phyloP scores from a whole-genome alignment of 2,329 filamentous ascomycete genomes.

The Exophiala oligosperma region DNA sequence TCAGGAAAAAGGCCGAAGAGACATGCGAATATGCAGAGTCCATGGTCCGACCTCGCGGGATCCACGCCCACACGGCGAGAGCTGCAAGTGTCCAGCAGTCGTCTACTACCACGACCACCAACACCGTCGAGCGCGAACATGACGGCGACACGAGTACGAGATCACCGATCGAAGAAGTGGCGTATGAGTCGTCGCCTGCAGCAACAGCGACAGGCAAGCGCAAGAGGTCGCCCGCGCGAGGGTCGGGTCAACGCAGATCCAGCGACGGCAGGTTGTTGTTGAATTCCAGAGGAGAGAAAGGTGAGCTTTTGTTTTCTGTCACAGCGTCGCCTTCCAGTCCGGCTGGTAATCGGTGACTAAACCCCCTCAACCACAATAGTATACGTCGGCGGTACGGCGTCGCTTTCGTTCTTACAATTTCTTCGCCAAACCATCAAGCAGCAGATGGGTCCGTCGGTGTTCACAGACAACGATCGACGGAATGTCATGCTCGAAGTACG shows the following conservation, averaged over 20 bases:
- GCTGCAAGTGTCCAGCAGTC: neutral
- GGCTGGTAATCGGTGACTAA: neutral
- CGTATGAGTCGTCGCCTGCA: no score
- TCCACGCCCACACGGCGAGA: neutral
- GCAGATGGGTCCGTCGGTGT: constrained; percentile 56
- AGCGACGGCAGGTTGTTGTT: constrained; percentile 48
- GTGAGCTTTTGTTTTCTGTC: constrained; percentile 32
- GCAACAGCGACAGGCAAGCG: neutral
- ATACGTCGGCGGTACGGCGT: constrained; percentile 52
- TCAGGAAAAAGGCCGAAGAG: constrained; percentile 43
- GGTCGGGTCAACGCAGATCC: constrained; percentile 29
- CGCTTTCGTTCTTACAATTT: constrained; percentile 58
- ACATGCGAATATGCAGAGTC: constrained; percentile 36
- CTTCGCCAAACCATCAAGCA: constrained; percentile 50
- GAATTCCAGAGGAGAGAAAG: constrained; percentile 54
- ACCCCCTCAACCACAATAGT: constrained; percentile 35
- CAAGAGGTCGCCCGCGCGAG: constrained; percentile 19
- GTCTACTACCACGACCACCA: neutral
- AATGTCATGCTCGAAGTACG: constrained; percentile 56
- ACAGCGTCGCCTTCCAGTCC: no score
- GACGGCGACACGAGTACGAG: neutral
- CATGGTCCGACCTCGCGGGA: neutral
- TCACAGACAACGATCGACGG: constrained; percentile 53
- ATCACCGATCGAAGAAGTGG: no score
- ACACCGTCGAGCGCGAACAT: neutral